Base-by-base conservation (phyloP, 495 filamentous ascomycete genomes). In the Aspergillus affinis region DNA sequence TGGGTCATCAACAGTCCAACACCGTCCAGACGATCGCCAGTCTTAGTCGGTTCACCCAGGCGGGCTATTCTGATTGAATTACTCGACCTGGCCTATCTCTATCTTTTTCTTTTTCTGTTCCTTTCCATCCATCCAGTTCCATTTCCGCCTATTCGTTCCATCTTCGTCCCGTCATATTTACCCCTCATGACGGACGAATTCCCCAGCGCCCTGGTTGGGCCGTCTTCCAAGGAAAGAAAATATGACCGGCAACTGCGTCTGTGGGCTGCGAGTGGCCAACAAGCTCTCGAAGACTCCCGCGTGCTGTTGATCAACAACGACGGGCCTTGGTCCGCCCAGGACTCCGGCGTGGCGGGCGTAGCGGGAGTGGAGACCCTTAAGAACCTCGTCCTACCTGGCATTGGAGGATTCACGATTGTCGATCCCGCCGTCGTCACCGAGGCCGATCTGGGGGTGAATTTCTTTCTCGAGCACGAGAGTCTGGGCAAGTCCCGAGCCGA, bases 161-260 rank as follows among this genome's bases (percentile, higher is more conserved):
- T 12, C 23, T 46, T 15, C 21, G 13, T 51, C 21, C 27, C 17
- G 10, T 41, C 36, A 13, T 15, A 2, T 15, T 17, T 41, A 30
- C 58, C 63, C 64, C 55, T 61, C 51, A 80, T 80, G 77, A 64
- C 75, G 13, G 70, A 72, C 48, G 66, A 71, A 2, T 77, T 80
- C 68, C 72, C 72, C 49, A 69, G 65, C 44, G 61, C 70, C 61
- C 62, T 77, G 32, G 64, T 65, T 18, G 87, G 83, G 30, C 91
- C 91, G 36, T 87, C 88, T 48, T 90, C 91, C 41, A 94, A 93
- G 72, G 91, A 96, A 71, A 90, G 88, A 74, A 94, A 91, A 70
- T 99, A 99, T 78, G 94, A 99, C 70, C 86, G 94, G 21, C 94
- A 99, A 69, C 85, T 99, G 23, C 90, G 95, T 30, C 76, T 99